These are phyloP conservation scores for Penicillium paneum DNA, from an alignment of 2,329 filamentous ascomycete species.

Conservation along the genomic window DNA sequence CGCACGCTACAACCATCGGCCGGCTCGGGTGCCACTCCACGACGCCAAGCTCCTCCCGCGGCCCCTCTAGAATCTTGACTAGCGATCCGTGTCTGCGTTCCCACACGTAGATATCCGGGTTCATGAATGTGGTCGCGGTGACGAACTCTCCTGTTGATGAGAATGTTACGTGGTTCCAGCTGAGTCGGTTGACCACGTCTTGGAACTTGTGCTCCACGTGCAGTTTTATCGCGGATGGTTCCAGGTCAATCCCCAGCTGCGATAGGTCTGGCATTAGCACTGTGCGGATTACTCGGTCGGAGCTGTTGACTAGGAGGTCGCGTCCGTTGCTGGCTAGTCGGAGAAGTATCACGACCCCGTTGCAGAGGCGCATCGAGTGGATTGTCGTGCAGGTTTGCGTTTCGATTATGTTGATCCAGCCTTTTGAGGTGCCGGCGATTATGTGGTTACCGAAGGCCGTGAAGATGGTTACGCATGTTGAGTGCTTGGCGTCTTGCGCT, in stretches of 20 bases:
- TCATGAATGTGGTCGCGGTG: slow-evolving; percentile 94
- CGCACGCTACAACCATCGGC: slow-evolving; percentile 84
- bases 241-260: slow-evolving; percentile 56
- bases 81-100: slow-evolving; percentile 89
- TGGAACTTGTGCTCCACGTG: slow-evolving; percentile 98
- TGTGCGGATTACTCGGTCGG: slow-evolving; percentile 91
- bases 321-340: slow-evolving; percentile 80
- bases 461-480: slow-evolving; percentile 89
- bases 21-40: slow-evolving; percentile 95
- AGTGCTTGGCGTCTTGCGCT: slow-evolving; percentile 89
- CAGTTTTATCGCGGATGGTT: slow-evolving; percentile 80
- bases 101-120: slow-evolving; percentile 98
- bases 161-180: slow-evolving; percentile 97
- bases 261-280: slow-evolving; percentile 78
- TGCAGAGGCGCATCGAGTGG: slow-evolving; percentile 84
- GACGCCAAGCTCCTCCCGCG: slow-evolving; percentile 91
- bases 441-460: slow-evolving; percentile 83
- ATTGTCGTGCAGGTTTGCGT: slow-evolving; percentile 75
- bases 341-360: slow-evolving; percentile 82
- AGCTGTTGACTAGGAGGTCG: slow-evolving; percentile 86
- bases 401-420: slow-evolving; percentile 93
- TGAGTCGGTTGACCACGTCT: slow-evolving; percentile 89
- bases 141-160: slow-evolving; percentile 94
- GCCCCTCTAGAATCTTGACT: slow-evolving; percentile 94
- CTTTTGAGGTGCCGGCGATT: slow-evolving; percentile 88